Conservation (phyloP, 805 yeast species). For the Ogataea nonfermentans region DNA sequence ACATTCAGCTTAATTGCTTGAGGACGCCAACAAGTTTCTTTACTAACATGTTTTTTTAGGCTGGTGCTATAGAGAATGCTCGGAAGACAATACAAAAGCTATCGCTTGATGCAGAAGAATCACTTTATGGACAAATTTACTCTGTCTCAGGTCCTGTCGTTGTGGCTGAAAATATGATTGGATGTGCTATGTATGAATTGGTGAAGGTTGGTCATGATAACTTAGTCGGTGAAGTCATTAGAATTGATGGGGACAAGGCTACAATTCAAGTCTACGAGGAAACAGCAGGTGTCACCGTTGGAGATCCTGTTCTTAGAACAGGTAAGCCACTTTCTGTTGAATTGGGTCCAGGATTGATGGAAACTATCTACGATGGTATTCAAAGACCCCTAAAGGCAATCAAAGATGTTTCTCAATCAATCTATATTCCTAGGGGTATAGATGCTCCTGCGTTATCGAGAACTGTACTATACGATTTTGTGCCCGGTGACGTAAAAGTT, state of each 20-base stretch:
- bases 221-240: constrained; percentile 96
- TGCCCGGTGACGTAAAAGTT: constrained; percentile 71
- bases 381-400: constrained; percentile 97
- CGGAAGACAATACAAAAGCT: constrained; percentile 89
- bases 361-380: constrained; percentile 98
- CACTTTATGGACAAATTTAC: constrained; percentile 82
- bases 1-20: background rate
- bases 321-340: constrained; percentile 99
- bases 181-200: constrained; percentile 99
- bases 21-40: background rate
- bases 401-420: constrained; percentile 81
- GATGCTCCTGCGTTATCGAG: constrained; percentile 95
- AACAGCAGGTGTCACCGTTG: constrained; percentile 98
- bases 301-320: constrained; percentile 97
- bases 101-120: constrained; percentile 72
- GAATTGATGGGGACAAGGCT: constrained; percentile 95
- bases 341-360: constrained; percentile 99
- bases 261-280: constrained; percentile 99
- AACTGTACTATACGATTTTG: constrained; percentile 77
- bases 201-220: constrained; percentile 97
- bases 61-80: constrained; percentile 96
- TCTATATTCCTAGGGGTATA: constrained; percentile 98
- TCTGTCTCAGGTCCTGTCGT: constrained; percentile 98
- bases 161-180: constrained; percentile 97
- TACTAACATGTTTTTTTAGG: constrained; percentile 40